Conservation (phyloP, 306 rosid species). For the Medicago truncatula region DNA sequence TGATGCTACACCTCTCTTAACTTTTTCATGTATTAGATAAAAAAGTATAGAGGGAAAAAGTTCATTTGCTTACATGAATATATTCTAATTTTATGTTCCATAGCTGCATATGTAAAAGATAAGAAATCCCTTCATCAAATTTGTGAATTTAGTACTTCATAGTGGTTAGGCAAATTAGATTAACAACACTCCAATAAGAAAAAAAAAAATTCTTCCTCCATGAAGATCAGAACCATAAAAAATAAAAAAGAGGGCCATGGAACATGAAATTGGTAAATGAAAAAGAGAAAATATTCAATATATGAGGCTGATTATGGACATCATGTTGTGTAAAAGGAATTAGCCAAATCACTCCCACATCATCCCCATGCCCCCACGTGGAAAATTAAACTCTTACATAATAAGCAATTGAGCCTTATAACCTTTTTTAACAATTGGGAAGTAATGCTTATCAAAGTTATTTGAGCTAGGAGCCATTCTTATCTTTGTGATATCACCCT, state of each 20-base stretch:
- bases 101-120: no score
- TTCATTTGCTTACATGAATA: slow-evolving; percentile 23
- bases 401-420: neutral
- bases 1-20: slow-evolving; percentile 45
- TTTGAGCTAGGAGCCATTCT: slow-evolving; percentile 1
- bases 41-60: slow-evolving; percentile 30
- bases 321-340: slow-evolving; percentile 38
- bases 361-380: slow-evolving; percentile 41
- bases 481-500: neutral
- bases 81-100: no score
- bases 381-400: neutral
- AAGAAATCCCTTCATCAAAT: no score
- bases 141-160: no score
- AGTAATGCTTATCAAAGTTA: neutral
- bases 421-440: neutral
- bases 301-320: slow-evolving; percentile 9
- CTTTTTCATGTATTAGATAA: slow-evolving; percentile 39
- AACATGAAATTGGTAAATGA: no score
- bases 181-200: no score
- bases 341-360: slow-evolving; percentile 40
- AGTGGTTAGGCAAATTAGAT: no score
- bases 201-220: no score
- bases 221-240: no score
- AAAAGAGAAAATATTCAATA: no score
- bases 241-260: no score